These are phyloP conservation scores for Candida sithepensis DNA, from an alignment of 805 yeast species.

Conservation along the genomic window DNA sequence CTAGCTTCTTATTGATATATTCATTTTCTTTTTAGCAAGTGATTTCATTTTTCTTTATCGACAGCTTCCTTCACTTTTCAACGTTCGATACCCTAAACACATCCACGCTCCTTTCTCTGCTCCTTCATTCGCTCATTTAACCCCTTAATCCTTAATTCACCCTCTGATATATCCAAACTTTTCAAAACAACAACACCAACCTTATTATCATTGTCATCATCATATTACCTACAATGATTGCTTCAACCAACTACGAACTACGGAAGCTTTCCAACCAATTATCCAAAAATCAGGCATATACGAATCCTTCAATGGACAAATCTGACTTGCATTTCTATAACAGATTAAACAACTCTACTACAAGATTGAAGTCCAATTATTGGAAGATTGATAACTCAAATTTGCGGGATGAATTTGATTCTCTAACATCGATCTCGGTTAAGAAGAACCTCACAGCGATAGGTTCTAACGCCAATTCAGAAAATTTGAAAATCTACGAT, in stretches of 20 bases:
- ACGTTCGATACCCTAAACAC: no score
- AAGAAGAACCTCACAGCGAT: constrained; percentile 43
- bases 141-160: neutral
- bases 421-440: constrained; percentile 40
- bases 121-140: neutral
- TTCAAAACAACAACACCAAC: neutral
- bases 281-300: constrained; percentile 1
- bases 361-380: constrained; percentile 31
- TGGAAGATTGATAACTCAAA: constrained; percentile 30
- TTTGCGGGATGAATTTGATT: constrained; percentile 10
- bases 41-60: no score
- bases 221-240: neutral
- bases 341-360: constrained; percentile 4
- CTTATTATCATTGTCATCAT: neutral
- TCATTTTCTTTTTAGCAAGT: no score
- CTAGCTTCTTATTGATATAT: no score
- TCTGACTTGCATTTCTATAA: constrained; percentile 2
- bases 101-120: no score
- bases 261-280: constrained; percentile 10
- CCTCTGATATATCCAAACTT: no score
- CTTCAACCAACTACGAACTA: constrained; percentile 6
- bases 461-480: constrained; percentile 41
- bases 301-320: neutral
- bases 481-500: constrained; percentile 51
- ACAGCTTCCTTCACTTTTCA: no score